Evolutionary conservation across 805 yeast genomes (phyloP), one percentile per base, ranked within the genome.

Genomic region (Teunomyces lycoperdinae): DNA sequence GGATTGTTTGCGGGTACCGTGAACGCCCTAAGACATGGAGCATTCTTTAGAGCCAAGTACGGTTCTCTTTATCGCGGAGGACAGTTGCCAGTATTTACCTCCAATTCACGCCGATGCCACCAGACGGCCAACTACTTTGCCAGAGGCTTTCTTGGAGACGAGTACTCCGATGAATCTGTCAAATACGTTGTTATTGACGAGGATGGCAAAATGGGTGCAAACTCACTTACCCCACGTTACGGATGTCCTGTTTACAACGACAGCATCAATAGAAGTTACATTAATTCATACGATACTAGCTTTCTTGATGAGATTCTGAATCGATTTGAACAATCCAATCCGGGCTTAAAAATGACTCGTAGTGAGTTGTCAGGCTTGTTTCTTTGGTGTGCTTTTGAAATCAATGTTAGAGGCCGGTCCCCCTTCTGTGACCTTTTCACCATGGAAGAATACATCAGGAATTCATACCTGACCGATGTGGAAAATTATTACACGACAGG

Each of bases 301-400:
- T 86, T 79, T 62, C 71, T 85, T 52, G 55, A 62, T 6, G 69
- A 63, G 16, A 87, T 88, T 27, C 77, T 83, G 5, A 62, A 61
- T 11, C 75, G 95, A 55, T 67, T 87, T 43, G 78, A 78, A 56
- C 61, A 62, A 39, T 70, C 75, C 43, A 80, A 87, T 46, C 80
- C 81, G 3, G 85, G 82, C 2, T 58, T 71, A 48, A 68, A 79
- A 53, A 52, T 87, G 46, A 76, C 83, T 2, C 58, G 71, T 2
- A 56, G 61, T 32, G 92, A 88, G 56, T 77, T 83, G 20, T 66
- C 62, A 40, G 64, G 63, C 17, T 57, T 87, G 52, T 82, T 85
- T 56, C 70, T 74, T 9, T 76, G 82, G 67, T 87, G 95, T 67
- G 90, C 88, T 2, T 88, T 75, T 61, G 96, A 88, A 64, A 67